Evolutionary conservation across 2,329 filamentous ascomycete species (phyloP).

Genomic region (Nigrograna mackinnonii): DNA sequence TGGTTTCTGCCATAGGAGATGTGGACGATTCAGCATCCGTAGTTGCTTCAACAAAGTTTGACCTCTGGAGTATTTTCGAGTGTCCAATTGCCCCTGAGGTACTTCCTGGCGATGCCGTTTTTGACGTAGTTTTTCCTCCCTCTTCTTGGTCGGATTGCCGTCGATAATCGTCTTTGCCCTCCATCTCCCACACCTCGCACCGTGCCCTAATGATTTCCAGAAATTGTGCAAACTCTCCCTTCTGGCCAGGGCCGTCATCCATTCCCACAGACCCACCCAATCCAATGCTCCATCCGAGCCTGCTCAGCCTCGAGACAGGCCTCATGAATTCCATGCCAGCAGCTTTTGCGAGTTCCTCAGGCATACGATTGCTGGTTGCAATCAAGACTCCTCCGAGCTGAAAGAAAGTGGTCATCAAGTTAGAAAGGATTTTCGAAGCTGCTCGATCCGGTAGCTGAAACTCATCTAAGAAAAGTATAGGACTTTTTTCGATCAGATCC

Average conservation of each 20-base stretch:
- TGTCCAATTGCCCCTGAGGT: background rate
- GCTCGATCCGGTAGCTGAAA: conserved; percentile 82
- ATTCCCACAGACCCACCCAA: conserved; percentile 49
- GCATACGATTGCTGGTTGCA: conserved; percentile 82
- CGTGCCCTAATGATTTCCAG: conserved; percentile 75
- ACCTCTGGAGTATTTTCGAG: no score
- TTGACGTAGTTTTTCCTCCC: background rate
- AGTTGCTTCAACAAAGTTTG: background rate
- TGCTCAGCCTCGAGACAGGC: conserved; percentile 49
- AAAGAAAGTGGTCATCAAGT: conserved; percentile 79
- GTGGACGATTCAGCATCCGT: conserved; percentile 1
- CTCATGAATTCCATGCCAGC: conserved; percentile 70
- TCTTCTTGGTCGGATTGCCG: conserved; percentile 47
- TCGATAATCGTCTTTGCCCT: conserved; percentile 71
- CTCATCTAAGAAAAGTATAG: conserved; percentile 80
- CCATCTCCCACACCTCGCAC: conserved; percentile 85
- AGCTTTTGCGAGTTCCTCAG: conserved; percentile 77
- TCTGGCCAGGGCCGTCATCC: conserved; percentile 44
- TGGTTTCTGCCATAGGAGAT: conserved; percentile 36
- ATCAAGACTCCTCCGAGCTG: conserved; percentile 80
- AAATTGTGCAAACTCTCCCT: conserved; percentile 76
- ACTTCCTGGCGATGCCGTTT: background rate
- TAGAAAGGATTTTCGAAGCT: conserved; percentile 77
- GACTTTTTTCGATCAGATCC: conserved; percentile 73
- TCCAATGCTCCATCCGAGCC: conserved; percentile 47